Percentiles rank a stretch among this genome's conserved stretches.
Evolutionary conservation across 345 rosid genomes (phyloP).

Genomic region (Eucalyptus cladocalyx): DNA sequence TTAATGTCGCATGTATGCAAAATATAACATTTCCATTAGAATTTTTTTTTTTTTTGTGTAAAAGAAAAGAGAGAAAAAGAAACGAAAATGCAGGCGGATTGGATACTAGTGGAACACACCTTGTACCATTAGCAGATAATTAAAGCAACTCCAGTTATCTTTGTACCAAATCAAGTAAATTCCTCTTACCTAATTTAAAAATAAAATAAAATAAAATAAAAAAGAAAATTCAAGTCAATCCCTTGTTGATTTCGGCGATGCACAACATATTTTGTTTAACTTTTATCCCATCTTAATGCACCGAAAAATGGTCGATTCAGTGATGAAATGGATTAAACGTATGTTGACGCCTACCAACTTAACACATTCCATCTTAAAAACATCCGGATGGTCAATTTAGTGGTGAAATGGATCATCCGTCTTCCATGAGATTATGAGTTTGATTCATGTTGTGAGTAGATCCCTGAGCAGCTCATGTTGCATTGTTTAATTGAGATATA

Average conservation of each 20-base stretch:
- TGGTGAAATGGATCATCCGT: rapidly evolving
- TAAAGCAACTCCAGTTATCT: not conserved
- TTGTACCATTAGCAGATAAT: not conserved
- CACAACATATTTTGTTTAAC: too few relatives aligned
- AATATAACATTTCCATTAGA: not conserved
- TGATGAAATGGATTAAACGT: too few relatives aligned
- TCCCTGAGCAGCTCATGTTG: not conserved
- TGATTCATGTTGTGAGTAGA: not conserved
- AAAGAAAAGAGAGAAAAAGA: not conserved
- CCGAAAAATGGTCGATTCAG: not conserved
- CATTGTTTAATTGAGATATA: not conserved
- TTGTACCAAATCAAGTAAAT: not conserved
- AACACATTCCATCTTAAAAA: not conserved
- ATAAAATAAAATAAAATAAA: too few relatives aligned
- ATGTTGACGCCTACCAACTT: not conserved
- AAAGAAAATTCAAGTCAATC: not conserved
- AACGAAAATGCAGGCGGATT: not conserved
- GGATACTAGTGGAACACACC: not conserved
- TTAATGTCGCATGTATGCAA: not conserved
- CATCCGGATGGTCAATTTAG: not conserved
- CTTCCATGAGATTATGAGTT: rapidly evolving
- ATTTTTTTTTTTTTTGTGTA: not conserved
- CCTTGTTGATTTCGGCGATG: not conserved
- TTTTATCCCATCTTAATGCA: not conserved
- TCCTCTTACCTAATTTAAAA: not conserved